Evolutionary conservation across 1,139 yeast species (phyloP).

Genomic region (Diutina neorugosa): DNA sequence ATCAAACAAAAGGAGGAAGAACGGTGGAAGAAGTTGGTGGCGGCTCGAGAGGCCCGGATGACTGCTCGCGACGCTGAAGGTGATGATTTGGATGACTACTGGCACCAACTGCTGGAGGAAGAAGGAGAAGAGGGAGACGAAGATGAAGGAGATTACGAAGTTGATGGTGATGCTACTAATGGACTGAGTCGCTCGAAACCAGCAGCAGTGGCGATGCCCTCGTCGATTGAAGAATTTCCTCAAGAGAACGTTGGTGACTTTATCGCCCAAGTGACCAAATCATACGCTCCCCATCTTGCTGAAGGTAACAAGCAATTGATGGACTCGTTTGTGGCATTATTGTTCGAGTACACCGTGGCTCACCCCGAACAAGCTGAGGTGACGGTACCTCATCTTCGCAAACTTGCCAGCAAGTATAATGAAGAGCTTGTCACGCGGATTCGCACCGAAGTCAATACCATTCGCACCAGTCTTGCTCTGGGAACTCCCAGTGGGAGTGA

Average conservation of each 20-base stretch:
- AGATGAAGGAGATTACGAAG: not conserved
- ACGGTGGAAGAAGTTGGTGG: conserved; percentile 56
- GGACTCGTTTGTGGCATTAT: conserved; percentile 48
- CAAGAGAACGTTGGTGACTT: conserved; percentile 11
- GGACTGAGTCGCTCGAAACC: not conserved
- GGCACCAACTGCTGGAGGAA: conserved; percentile 29
- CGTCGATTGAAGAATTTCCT: conserved; percentile 34
- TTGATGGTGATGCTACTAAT: conserved; percentile 10
- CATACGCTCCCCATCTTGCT: conserved; percentile 66
- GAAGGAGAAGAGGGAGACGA: conserved; percentile 5
- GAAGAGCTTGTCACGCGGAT: conserved; percentile 42
- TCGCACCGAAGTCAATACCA: conserved; percentile 22
- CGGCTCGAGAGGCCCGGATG: conserved; percentile 76
- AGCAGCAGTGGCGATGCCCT: conserved; percentile 40
- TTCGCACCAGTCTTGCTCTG: conserved; percentile 36
- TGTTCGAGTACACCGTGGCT: conserved; percentile 23
- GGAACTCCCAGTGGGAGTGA: conserved; percentile 34
- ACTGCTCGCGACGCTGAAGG: conserved; percentile 54
- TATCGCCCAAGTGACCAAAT: conserved; percentile 12
- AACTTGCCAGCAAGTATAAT: conserved; percentile 54
- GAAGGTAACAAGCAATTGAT: conserved; percentile 73
- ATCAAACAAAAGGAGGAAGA: conserved; percentile 56
- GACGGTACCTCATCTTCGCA: conserved; percentile 40
- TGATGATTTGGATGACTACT: conserved; percentile 60
- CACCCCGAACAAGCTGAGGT: conserved; percentile 18